phyloP scores from a whole-genome alignment of 2,329 filamentous ascomycete species.

The Fusarium keratoplasticum region DNA sequence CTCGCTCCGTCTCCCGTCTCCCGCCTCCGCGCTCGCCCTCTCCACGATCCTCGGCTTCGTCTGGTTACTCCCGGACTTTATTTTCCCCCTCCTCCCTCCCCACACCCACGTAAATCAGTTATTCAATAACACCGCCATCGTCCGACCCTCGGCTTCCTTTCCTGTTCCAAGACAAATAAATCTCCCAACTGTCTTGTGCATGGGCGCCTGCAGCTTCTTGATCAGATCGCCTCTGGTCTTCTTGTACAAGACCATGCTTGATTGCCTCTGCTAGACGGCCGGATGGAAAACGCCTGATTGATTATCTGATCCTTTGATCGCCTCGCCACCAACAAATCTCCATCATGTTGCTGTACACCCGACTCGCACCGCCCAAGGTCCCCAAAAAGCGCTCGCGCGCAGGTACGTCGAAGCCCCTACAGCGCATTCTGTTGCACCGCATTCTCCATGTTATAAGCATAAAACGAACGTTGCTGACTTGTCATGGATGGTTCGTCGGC shows the following conservation, averaged over 20 bases:
- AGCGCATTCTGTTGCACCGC: conserved; percentile 13
- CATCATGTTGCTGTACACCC: conserved; percentile 69
- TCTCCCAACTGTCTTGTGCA: conserved; percentile 1
- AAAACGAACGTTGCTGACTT: conserved; percentile 15
- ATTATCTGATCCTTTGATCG: conserved; percentile 35
- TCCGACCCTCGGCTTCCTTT: conserved; percentile 14
- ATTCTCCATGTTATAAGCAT: conserved; percentile 2
- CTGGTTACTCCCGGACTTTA: conserved; percentile 15
- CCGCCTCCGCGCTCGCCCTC: conserved; percentile 15
- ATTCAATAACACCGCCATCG: conserved; percentile 15
- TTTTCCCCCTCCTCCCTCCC: conserved; percentile 28
- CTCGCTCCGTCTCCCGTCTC: neutral
- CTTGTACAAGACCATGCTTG: conserved; percentile 21
- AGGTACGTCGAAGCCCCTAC: conserved; percentile 25
- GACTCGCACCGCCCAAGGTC: conserved; percentile 66
- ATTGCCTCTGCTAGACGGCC: conserved; percentile 13
- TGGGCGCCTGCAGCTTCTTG: neutral
- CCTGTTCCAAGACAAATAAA: neutral
- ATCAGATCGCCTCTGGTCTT: conserved; percentile 6
- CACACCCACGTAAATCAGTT: conserved; percentile 33
- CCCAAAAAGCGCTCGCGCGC: conserved; percentile 70
- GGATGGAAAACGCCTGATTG: conserved; percentile 38
- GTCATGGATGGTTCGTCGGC: conserved; percentile 10
- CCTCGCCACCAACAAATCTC: conserved; percentile 32
- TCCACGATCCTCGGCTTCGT: conserved; percentile 35